These are phyloP conservation scores for Phytophthora tubulina DNA, from an alignment of 352 stramenopile genomes.

Conservation along the genomic window DNA sequence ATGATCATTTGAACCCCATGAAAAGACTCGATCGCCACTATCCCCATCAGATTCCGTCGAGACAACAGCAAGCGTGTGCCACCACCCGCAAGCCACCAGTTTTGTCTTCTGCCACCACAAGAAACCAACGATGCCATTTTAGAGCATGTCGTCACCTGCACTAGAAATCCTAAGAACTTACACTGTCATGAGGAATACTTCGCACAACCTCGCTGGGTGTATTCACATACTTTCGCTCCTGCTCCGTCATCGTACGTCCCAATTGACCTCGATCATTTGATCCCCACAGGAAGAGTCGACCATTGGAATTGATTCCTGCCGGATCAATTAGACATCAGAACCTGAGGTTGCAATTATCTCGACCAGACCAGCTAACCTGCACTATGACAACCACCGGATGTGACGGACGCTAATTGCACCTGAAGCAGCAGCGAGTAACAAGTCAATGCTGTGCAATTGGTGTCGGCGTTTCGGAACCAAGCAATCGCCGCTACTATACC, in stretches of 20 bases:
- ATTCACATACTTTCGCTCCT: slow-evolving; percentile 17
- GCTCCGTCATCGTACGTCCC: slow-evolving; percentile 18
- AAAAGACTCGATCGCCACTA: slow-evolving; percentile 41
- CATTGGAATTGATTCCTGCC: slow-evolving; percentile 38
- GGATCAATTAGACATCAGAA: neutral
- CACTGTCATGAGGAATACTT: slow-evolving; percentile 25
- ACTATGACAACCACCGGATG: slow-evolving; percentile 75
- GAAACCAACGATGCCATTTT: neutral
- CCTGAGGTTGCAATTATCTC: neutral
- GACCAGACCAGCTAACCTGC: slow-evolving; percentile 37
- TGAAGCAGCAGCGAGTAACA: slow-evolving; percentile 23
- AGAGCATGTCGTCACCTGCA: no score
- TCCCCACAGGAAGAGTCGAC: slow-evolving; percentile 75
- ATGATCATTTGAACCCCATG: slow-evolving; percentile 69
- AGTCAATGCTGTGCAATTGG: slow-evolving; percentile 1
- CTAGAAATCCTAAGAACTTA: slow-evolving; percentile 1
- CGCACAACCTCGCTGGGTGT: slow-evolving; percentile 7
- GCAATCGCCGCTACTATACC: slow-evolving; percentile 9
- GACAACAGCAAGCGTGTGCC: slow-evolving; percentile 63
- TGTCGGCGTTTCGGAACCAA: neutral
- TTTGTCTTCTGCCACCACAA: slow-evolving; percentile 33
- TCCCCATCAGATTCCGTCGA: slow-evolving; percentile 13
- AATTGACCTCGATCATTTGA: slow-evolving; percentile 71
- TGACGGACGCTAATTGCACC: slow-evolving; percentile 46
- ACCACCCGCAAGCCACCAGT: slow-evolving; percentile 79